Evolutionary conservation across 192 early-diverging fungal genomes (phyloP).

Genomic region (Backusella luteola): DNA sequence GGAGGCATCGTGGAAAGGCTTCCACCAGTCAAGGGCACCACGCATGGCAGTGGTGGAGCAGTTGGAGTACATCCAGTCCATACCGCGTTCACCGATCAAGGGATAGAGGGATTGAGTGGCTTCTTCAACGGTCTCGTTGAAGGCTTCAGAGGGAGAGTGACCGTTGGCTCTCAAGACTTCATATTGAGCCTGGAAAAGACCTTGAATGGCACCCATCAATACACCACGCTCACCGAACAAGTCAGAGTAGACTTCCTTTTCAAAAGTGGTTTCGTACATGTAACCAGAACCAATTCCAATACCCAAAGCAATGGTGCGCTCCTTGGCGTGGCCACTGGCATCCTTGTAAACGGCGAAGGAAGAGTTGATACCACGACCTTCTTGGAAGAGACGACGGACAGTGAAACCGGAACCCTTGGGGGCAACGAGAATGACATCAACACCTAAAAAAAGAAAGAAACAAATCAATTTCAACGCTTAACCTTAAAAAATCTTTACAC

Average conservation of each 20-base stretch:
- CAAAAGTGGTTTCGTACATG: constrained; percentile 95
- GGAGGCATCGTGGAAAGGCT: constrained; percentile 87
- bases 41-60: constrained; percentile 96
- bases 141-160: constrained; percentile 96
- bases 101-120: constrained; percentile 98
- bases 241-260: constrained; percentile 97
- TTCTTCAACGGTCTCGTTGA: constrained; percentile 99
- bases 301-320: constrained; percentile 88
- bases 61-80: constrained; percentile 96
- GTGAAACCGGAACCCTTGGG: constrained; percentile 96
- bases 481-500: not conserved
- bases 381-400: constrained; percentile 92
- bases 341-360: constrained; percentile 96
- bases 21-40: constrained; percentile 97
- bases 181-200: constrained; percentile 94
- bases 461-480: not conserved
- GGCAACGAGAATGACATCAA: constrained; percentile 95
- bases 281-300: constrained; percentile 96
- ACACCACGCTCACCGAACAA: constrained; percentile 96
- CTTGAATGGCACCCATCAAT: constrained; percentile 98
- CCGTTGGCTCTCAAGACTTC: constrained; percentile 89
- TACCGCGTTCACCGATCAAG: constrained; percentile 92
- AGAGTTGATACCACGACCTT: constrained; percentile 96
- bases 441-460: constrained; percentile 45
- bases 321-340: constrained; percentile 89